These are phyloP conservation scores for Coriolopsis trogii DNA, from an alignment of 1,284 basidiomycete genomes.

Conservation along the genomic window DNA sequence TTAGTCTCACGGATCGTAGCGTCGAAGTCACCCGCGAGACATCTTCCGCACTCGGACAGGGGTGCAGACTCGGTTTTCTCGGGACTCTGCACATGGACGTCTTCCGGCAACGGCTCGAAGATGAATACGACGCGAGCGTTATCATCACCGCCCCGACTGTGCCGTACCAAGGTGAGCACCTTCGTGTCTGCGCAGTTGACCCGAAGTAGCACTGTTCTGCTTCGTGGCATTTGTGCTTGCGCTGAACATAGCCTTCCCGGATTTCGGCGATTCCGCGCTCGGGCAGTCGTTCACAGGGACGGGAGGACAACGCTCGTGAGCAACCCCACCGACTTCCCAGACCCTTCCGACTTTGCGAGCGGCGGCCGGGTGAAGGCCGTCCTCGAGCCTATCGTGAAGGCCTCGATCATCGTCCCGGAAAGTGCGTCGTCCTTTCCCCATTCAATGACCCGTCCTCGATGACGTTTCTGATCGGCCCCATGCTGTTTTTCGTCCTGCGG, in stretches of 20 bases:
- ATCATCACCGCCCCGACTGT: constrained; percentile 94
- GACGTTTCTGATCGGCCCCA: neutral
- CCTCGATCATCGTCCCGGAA: constrained; percentile 92
- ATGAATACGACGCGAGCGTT: constrained; percentile 91
- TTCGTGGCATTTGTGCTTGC: constrained; percentile 10
- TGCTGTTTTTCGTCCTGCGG: too few relatives aligned
- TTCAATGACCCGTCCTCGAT: neutral
- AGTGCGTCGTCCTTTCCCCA: constrained; percentile 47
- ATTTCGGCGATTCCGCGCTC: constrained; percentile 1
- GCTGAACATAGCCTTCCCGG: constrained; percentile 8
- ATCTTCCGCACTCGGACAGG: constrained; percentile 93
- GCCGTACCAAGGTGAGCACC: constrained; percentile 91
- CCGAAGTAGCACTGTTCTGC: too few relatives aligned
- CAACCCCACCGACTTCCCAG: constrained; percentile 94
- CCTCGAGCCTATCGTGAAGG: constrained; percentile 88
- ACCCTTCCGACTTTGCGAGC: constrained; percentile 58
- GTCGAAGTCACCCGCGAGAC: constrained; percentile 94
- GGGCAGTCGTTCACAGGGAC: constrained; percentile 73
- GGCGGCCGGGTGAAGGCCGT: constrained; percentile 69
- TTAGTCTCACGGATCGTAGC: constrained; percentile 86
- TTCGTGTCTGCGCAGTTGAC: too few relatives aligned
- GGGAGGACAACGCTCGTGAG: constrained; percentile 70
- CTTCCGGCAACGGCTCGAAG: constrained; percentile 93
- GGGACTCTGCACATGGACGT: constrained; percentile 98
- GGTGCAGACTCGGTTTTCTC: constrained; percentile 93